Base-by-base conservation (phyloP, 352 stramenopile genomes). In the Phytopythium ostracodes region DNA sequence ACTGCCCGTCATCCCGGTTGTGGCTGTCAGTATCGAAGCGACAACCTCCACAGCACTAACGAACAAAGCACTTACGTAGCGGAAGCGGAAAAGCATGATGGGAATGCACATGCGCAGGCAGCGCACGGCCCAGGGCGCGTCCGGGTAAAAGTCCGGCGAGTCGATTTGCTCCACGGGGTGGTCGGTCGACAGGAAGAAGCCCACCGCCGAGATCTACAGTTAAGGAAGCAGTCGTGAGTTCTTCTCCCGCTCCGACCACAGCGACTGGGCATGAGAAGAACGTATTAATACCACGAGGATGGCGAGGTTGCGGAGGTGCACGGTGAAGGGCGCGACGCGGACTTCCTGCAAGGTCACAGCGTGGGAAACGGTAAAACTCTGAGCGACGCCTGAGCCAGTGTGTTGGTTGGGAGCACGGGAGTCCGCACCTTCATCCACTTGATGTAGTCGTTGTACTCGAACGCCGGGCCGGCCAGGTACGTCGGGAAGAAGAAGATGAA, bases 401-500 rank as follows among this genome's bases (percentile, higher is more conserved):
- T n/a, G n/a, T n/a, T n/a, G n/a, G n/a, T n/a, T n/a, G n/a, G n/a
- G n/a, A n/a, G n/a, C n/a, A n/a, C n/a, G n/a, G n/a, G n/a, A n/a
- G 29, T 64, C 20, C 51, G 8, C 43, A 88, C 81, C 65, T 86
- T 79, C 75, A 92, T 92, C 84, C 84, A 95, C 38, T 69, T 75
- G 49, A 92, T 60, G 63, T 92, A 95, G 60, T 95, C 83, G 57
- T 88, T 89, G 73, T 91, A 95, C 71, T 95, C 87, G 49, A 94
- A 94, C 15, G 73, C 77, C 17, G 87, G 87, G 8, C 87, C 87
- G 49, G 84, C 87, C 24, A 95, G 73, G 64, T 90, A 94, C 54
- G 84, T 94, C n/a, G 87, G 84, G 62, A 94, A 94, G 60, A 94
- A 95, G 73, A 92, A 95, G 51, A 91, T 77, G 59, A 89, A 95